Evolutionary conservation across 2,329 filamentous ascomycete genomes (phyloP).

Genomic region (Phaeoacremonium minimum): DNA sequence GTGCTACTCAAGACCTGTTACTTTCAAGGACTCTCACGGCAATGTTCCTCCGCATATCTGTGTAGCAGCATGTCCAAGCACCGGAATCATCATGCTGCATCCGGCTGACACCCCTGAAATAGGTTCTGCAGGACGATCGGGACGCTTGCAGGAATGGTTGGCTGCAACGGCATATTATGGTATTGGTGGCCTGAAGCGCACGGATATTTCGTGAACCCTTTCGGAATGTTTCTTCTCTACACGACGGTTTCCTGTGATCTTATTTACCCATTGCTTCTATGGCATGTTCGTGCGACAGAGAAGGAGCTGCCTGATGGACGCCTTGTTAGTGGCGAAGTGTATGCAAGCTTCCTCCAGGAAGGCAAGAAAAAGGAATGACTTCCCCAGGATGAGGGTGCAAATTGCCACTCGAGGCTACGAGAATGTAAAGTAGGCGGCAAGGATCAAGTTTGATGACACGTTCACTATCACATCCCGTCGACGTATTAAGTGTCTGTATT

Average conservation of each 20-base stretch:
- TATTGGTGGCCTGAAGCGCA: constrained; percentile 48
- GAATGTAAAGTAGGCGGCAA: no score
- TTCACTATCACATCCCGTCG: no score
- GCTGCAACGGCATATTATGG: constrained; percentile 36
- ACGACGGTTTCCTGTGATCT: constrained; percentile 35
- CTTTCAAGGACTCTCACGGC: no score
- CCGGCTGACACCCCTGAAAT: constrained; percentile 3
- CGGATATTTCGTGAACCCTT: constrained; percentile 37
- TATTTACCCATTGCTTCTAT: constrained; percentile 38
- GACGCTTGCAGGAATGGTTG: constrained; percentile 33
- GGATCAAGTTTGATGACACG: no score
- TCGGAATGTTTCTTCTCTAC: constrained; percentile 35
- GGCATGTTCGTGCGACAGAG: constrained; percentile 32
- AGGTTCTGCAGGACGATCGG: constrained; percentile 40
- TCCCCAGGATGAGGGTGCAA: no score
- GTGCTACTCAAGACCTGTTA: no score
- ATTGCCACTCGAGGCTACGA: no score
- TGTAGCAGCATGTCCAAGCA: no score
- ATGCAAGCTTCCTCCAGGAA: neutral
- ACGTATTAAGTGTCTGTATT: no score
- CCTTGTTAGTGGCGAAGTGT: constrained; percentile 14
- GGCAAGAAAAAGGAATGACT: constrained; percentile 3
- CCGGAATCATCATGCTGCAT: no score
- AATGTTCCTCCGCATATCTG: no score
- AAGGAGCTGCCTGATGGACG: constrained; percentile 30